Base-by-base conservation (phyloP, 805 yeast genomes). In the Candida montana region DNA sequence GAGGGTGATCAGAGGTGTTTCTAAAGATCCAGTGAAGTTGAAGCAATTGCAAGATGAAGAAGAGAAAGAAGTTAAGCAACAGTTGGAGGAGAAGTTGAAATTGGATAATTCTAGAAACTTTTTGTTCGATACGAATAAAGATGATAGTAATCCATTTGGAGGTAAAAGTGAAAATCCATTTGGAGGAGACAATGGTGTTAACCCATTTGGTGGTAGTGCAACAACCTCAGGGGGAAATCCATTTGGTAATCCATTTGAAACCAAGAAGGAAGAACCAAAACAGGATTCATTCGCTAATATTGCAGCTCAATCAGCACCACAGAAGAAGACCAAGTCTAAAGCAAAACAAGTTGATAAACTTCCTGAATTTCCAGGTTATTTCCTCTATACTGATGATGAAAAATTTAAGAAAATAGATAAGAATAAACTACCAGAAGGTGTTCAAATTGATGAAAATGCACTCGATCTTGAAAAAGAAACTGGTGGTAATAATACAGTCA, bases 1-100 rank as follows among this genome's bases (percentile, higher is more conserved):
- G 2, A 76, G 83, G 50, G 89, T 87, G 23, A 67, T 93, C 39
- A 71, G 97, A 57, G 95, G 91, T 2, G 68, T 90, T 1, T 64
- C 71, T 44, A 77, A 80, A 51, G 87, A 82, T 53, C 77, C 77
- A 0, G 62, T 55, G 10, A 62, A 67, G 40, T 65, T 79, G 34
- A 64, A 64, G 5, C 55, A 63, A 45, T 50, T 74, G 35, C 52
- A 67, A 56, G 47, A 56, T 49, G 53, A 72, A 54, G 55, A 66
- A 38, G 61, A 67, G 11, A 61, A 68, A 24, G 73, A 68, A 31
- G 63, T 66, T 7, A 66, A 68, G 38, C 58, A 68, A 31, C 56
- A 64, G 35, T 52, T 69, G 15, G 76, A 74, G 27, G 67, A 68
- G 42, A 68, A 72, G 50, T 61, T 65, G 53, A 65, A 69, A 37